Conservation (phyloP, 208 protist genomes). For the Leishmania martiniquensis region DNA sequence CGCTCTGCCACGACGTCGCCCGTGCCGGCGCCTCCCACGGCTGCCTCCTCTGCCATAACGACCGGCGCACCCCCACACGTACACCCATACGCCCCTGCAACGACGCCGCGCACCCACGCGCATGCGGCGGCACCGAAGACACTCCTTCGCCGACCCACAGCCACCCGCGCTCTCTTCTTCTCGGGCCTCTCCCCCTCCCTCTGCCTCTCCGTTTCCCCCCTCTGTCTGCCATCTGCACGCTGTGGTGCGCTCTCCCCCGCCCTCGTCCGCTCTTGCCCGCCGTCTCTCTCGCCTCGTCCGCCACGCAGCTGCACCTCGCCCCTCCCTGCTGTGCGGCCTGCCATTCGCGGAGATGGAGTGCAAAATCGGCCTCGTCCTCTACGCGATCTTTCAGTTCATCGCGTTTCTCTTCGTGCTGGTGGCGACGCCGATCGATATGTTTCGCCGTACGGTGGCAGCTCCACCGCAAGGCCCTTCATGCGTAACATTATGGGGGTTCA, state of each 20-base stretch:
- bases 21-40: not conserved
- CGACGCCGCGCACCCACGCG: not conserved
- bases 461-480: conserved; percentile 9
- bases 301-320: not conserved
- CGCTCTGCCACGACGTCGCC: not conserved
- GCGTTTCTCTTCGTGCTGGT: conserved; percentile 53
- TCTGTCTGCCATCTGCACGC: not conserved
- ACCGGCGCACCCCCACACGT: conserved; percentile 25
- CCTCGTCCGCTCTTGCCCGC: not conserved
- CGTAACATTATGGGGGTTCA: conserved; percentile 57
- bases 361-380: conserved; percentile 44
- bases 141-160: too few relatives aligned
- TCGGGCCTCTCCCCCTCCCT: not conserved
- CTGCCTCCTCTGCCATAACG: not conserved
- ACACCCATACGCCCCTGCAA: not conserved
- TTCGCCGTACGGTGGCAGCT: conserved; percentile 25
- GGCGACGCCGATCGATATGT: conserved; percentile 55
- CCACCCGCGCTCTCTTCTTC: not conserved
- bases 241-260: not conserved
- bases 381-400: conserved; percentile 43
- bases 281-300: too few relatives aligned
- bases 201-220: not conserved
- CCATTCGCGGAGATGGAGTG: not conserved
- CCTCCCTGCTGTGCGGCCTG: not conserved
- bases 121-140: not conserved